phyloP scores from a whole-genome alignment of 768 basidiomycete genomes.

The Multifurca ochricompacta region DNA sequence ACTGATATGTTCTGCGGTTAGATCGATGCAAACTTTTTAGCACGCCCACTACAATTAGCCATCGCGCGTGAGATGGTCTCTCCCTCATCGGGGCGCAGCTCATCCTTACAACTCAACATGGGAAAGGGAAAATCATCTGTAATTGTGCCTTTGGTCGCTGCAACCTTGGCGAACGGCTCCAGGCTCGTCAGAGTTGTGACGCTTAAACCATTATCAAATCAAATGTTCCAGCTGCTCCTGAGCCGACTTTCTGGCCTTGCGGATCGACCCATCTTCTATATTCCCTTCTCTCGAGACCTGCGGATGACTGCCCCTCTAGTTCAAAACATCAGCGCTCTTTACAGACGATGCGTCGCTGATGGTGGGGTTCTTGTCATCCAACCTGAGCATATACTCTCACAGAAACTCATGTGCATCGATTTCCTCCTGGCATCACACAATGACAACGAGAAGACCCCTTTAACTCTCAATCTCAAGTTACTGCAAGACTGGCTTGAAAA shows the following conservation, averaged over 20 bases:
- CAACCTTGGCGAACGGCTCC: slow-evolving; percentile 35
- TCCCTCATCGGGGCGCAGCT: slow-evolving; percentile 32
- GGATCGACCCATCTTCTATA: slow-evolving; percentile 40
- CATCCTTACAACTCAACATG: slow-evolving; percentile 47
- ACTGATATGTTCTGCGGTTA: slow-evolving; percentile 17
- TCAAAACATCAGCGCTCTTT: slow-evolving; percentile 26
- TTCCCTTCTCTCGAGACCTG: slow-evolving; percentile 43
- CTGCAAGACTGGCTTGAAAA: not conserved
- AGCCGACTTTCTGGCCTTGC: slow-evolving; percentile 37
- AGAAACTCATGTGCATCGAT: slow-evolving; percentile 41
- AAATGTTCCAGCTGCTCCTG: slow-evolving; percentile 43
- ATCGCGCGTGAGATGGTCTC: slow-evolving; percentile 42
- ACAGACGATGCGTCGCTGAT: slow-evolving; percentile 32
- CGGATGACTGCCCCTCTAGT: slow-evolving; percentile 20
- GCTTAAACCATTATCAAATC: slow-evolving; percentile 38
- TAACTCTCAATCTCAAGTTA: not conserved
- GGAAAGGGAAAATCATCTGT: slow-evolving; percentile 50
- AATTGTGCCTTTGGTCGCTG: slow-evolving; percentile 40
- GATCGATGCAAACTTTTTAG: slow-evolving; percentile 39
- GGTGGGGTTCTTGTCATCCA: slow-evolving; percentile 42
- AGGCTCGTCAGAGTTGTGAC: slow-evolving; percentile 42
- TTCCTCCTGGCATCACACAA: slow-evolving; percentile 19
- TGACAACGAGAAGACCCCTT: not conserved
- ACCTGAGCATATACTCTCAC: slow-evolving; percentile 48
- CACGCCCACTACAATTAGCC: slow-evolving; percentile 35